Conservation (phyloP, 2,329 filamentous ascomycete genomes). For the Tolypocladium capitatum region DNA sequence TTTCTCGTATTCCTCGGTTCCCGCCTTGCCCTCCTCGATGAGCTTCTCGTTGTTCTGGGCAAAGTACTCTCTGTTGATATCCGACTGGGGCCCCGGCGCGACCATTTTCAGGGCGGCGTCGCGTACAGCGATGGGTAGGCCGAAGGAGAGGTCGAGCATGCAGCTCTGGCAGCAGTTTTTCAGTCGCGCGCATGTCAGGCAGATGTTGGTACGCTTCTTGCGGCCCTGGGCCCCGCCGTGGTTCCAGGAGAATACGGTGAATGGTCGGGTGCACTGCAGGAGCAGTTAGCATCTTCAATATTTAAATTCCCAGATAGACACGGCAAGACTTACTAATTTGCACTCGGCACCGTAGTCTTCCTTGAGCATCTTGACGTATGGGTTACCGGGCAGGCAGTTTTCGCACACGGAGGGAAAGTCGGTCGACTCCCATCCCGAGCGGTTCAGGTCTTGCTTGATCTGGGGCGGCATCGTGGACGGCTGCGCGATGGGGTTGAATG, state of each 20-base stretch:
- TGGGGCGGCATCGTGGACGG: conserved; percentile 58
- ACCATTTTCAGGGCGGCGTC: conserved; percentile 98
- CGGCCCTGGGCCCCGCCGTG: conserved; percentile 75
- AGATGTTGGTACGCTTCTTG: conserved; percentile 89
- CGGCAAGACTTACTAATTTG: conserved; percentile 38
- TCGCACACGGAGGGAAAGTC: conserved; percentile 85
- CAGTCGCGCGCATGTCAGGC: conserved; percentile 86
- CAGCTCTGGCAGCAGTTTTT: conserved; percentile 99
- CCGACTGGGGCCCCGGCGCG: conserved; percentile 79
- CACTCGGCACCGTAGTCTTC: conserved; percentile 86
- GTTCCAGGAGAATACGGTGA: conserved; percentile 93
- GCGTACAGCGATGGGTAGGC: conserved; percentile 83
- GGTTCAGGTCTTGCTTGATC: conserved; percentile 91
- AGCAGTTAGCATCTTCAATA: neutral
- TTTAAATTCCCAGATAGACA: neutral
- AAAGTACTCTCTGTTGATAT: conserved; percentile 94
- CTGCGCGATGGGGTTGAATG: neutral
- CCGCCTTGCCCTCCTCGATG: conserved; percentile 79
- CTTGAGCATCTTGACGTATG: conserved; percentile 98
- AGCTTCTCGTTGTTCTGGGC: conserved; percentile 94
- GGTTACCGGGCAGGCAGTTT: conserved; percentile 88
- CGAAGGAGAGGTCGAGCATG: conserved; percentile 95
- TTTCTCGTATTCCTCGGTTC: conserved; percentile 85
- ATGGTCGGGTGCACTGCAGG: conserved; percentile 68
- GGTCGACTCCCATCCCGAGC: conserved; percentile 90